Evolutionary conservation across 139 green algal species (phyloP), one percentile per base, ranked within the genome.

Genomic region (Chlamydomonas incerta): DNA sequence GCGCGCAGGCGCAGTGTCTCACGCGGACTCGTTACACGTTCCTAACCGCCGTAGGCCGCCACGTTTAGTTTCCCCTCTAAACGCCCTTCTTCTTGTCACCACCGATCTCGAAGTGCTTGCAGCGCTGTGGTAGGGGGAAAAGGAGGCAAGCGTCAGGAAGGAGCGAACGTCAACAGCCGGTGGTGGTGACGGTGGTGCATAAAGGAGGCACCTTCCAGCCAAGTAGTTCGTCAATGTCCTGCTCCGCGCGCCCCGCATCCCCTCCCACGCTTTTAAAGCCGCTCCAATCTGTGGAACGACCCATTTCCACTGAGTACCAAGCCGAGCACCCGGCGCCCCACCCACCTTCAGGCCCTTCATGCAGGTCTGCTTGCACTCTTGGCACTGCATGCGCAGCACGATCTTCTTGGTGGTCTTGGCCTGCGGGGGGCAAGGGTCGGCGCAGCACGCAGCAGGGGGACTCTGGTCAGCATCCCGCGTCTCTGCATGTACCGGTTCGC

Each of bases 361-460:
- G 91, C 93, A 92, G 24, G 93, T 92, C 77, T 93, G 90, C 94
- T 99, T 99, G 98, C 98, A 99, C 67, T 93, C 90, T 79, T 93
- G 87, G 95, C 98, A 99, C 90, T 96, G 92, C 90, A 99, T 91
- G 60, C 96, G 91, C 81, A 99, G 94, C 94, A 99, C 97, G 93
- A 99, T 99, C 93, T 99, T 99, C 96, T 99, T 99, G 60, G 97
- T 99, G 91, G 97, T 99, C 96, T 99, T 99, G 31, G 97, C 97
- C 95, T 97, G 94, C 2, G 60, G 55, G 52, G 13, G 41, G 5
- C 41, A 8, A 8, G 41, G 41, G 5, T 5, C 41, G 41, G 41
- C 41, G 41, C 41, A 8, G 8, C 41, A 50, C 41, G 41, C 41
- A 8, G 41, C 41, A 50, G 41, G 6, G 41, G 41, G 41, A 50